Base-by-base conservation (phyloP, 78 protist genomes). In the Cavenderia fasciculata region DNA sequence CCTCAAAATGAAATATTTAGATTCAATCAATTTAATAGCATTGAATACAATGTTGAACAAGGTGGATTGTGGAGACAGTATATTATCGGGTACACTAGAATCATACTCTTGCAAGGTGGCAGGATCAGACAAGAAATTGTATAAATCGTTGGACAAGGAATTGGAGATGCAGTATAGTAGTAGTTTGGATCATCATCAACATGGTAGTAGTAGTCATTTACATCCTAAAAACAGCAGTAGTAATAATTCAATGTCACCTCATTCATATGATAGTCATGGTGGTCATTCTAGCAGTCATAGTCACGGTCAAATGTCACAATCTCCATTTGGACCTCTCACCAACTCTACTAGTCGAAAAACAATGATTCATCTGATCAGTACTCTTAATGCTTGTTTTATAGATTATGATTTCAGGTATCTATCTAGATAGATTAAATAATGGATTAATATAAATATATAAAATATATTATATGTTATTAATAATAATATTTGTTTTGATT, bases 371-470 rank as follows among this genome's bases (percentile, higher is more conserved):
- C 70, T 89, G 2, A 89, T 74, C 36, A 61, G 59, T 31, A 54
- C 73, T n/a, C 52, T 89, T 47, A 89, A 89, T 47, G 69, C 87
- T 16, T 66, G 78, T 14, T 89, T 89, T 23, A 71, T 63, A 46
- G 94, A 89, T 56, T 89, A 89, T 74, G 94, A 89, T 43, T 89
- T 89, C 49, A 46, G 11, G 8, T n/a, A n/a, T n/a, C n/a, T n/a
- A n/a, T n/a, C n/a, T n/a, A n/a, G n/a, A n/a, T n/a, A n/a, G n/a
- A n/a, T n/a, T n/a, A n/a, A n/a, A n/a, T 46, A 14, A 46, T 46
- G 23, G 23, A 46, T 46, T 14, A 11, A 14, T 14, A 46, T 46
- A 8, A 46, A 46, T 46, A 14, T 8, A 46, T 11, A 46, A 8
- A 14, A 46, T 46, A 14, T 14, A 46, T 46, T 46, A 8, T 14